These are phyloP conservation scores for Citrus sp. DNA, from an alignment of 345 rosid genomes.

Conservation along the genomic window DNA sequence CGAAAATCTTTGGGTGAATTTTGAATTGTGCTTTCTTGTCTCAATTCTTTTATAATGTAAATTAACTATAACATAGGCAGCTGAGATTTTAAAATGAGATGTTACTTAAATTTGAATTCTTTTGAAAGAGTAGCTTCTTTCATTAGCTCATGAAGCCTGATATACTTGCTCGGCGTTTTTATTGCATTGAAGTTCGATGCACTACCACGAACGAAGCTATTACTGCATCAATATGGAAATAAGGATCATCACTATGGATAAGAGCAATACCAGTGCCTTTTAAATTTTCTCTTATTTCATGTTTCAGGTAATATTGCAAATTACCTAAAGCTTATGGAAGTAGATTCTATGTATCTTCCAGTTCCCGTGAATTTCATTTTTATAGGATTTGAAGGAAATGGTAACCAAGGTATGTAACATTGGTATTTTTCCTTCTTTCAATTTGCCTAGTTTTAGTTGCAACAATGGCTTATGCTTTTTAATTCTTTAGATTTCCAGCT, in stretches of 20 bases:
- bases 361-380: conserved; percentile 94
- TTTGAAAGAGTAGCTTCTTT: neutral
- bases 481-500: conserved; percentile 65
- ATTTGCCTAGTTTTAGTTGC: neutral
- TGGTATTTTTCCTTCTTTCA: neutral
- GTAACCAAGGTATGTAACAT: conserved; percentile 73
- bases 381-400: conserved; percentile 93
- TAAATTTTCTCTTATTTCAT: neutral
- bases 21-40: neutral
- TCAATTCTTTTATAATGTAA: neutral
- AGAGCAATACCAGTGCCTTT: neutral
- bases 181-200: neutral
- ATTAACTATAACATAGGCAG: neutral
- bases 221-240: conserved; percentile 1
- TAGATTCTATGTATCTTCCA: conserved; percentile 82
- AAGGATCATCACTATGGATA: neutral
- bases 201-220: neutral
- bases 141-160: too few species aligned
- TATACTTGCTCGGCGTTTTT: neutral
- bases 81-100: neutral
- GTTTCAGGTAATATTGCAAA: conserved; percentile 57
- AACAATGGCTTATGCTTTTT: conserved; percentile 15
- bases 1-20: neutral
- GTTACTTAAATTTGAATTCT: neutral
- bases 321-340: conserved; percentile 82